Evolutionary conservation across 352 stramenopile genomes (phyloP), one percentile per base, ranked within the genome.

Genomic region (Peronospora belbahrii): DNA sequence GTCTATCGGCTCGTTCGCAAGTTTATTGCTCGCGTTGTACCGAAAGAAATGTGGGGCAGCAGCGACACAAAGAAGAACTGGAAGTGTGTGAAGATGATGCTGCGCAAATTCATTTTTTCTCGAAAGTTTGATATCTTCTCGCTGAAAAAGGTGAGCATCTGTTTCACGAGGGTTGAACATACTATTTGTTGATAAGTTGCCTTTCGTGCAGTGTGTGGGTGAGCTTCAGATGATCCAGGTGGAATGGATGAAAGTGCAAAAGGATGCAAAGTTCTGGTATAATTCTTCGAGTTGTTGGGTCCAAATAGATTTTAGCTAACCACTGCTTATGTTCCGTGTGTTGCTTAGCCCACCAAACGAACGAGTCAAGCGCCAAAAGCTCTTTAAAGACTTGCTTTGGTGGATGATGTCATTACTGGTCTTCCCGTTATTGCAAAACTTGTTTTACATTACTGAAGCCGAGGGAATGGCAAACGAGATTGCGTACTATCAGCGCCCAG

Each of bases 401-500:
- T 87, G 67, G 71, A 15, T 76, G 1, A 45, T 70, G 9, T 63
- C 46, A 6, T 53, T 47, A 2, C 32, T 91, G 6, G 60, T 85
- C 0, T 85, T 82, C 17, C 74, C 80, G 5, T 25, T 87, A 2
- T 34, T 91, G 19, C 68, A 65, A 6, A 75, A 66, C 24, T 47
- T 79, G 35, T 89, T 88, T 56, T 91, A 85, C 54, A 73, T 87
- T 40, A 91, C 80, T 1, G 75, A 88, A 31, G 39, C 54, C 1
- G 80, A 91, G 56, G 80, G 77, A 10, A 66, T 63, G 40, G 73
- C 65, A 2, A 85, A 88, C 25, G 71, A 87, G 8, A 67, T 89
- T 6, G 49, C 63, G 4, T 91, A 67, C 47, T 91, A 82, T 42
- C 74, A 81, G 13, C 70, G 75, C 20, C 57, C 59, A 10, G 67